Evolutionary conservation across 805 yeast genomes (phyloP), one percentile per base, ranked within the genome.

Genomic region (Saccharomycopsis sp.): DNA sequence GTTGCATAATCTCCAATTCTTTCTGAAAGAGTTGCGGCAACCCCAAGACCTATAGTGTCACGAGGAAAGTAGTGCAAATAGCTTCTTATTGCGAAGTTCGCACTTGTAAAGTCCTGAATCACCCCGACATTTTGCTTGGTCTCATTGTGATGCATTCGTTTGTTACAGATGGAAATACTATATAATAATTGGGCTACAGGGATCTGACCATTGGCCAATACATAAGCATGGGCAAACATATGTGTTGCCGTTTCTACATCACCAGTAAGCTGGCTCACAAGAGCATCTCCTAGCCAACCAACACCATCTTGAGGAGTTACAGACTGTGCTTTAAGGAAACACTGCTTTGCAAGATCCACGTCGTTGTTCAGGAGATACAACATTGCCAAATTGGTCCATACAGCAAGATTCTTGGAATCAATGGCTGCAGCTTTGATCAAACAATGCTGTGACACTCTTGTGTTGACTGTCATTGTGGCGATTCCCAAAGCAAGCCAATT

Each of bases 221-320:
- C 78, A 64, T 80, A 87, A 0, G 97, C 88, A 70, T 94, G 97
- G 1, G 88, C 85, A 65, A 85, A 85, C 54, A 88, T 69, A 14
- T 78, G 75, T 3, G 77, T 68, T 0, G 96, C 84, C n/a, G 73
- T 75, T 1, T 68, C 70, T 0, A 49, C 47, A 53, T 85, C 78
- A 1, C 87, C 89, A 12, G 67, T 64, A 0, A 76, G 80, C 57
- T 80, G 79, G 3, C 78, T 72, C 0, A 81, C 75, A 41, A 93
- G 67, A 0, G 97, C 97, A 66, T 85, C 84, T 1, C 97, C 97
- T 35, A 88, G 69, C 98, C 98, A 94, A 0, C 97, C 81, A 3
- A 75, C 75, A 0, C 88, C 76, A 55, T 78, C 79, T 56, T 84
- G 87, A 2, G 99, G 97, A 1, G 92, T 86, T 12, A 89, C 74